Base-by-base conservation (phyloP, 257 asterid genomes). In the Jaltomata sinuosa region DNA sequence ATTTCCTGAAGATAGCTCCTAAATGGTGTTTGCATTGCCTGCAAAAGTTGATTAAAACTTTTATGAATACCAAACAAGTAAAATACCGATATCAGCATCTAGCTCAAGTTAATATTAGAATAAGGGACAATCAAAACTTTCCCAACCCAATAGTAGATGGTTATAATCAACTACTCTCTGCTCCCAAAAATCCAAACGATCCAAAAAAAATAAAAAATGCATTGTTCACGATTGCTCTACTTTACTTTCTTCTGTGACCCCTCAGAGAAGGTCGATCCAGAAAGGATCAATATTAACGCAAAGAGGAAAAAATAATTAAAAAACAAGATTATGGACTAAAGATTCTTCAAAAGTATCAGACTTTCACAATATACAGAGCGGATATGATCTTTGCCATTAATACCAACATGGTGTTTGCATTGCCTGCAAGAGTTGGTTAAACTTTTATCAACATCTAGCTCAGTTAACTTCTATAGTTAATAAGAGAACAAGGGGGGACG, bases 11-110 rank as follows among this genome's bases (percentile, higher is more conserved):
- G 96, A 91, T 95, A 94, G 89, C 89, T 83, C 92, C 97, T 90
- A 89, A 91, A 94, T 76, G 99, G 98, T 45, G 98, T 95, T 88
- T 95, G 99, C 92, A 89, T 84, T 78, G 95, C 97, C 99, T 94
- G 97, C 11, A n/a, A 79, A 49, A 84, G 36, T 82, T 22, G 59
- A 40, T 80, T 50, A 74, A 54, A 19, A 22, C 72, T 79, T 40
- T 49, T 34, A 25, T 57, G 3, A 82, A 47, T 78, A 55, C 76
- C 22, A 2, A 50, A 29, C 82, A 77, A 54, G 69, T 64, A n/a
- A 45, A 57, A 19, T 83, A 84, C 67, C 74, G 9, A 85, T 8
- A 62, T 21, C 45, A 77, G 62, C 45, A 77, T 77, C 64, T 18
- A 77, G 29, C 34, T 76, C 81, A 27, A n/a, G 81, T 27, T 29